Conservation (phyloP, 352 stramenopile genomes). For the Aphanomyces astaci region DNA sequence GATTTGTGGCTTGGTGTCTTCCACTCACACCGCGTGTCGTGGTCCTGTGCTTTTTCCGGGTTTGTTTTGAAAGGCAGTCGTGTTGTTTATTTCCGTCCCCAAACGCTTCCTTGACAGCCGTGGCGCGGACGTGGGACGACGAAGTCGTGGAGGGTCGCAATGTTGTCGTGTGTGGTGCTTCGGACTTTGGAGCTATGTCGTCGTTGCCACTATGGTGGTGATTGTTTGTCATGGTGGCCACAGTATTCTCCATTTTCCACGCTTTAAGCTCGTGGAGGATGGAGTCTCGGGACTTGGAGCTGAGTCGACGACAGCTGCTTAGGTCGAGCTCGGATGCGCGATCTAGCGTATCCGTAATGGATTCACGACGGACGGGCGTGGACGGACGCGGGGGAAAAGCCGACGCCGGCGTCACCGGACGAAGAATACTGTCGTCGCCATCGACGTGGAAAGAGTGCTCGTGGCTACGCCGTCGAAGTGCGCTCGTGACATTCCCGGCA, state of each 20-base stretch:
- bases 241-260: constrained; percentile 47
- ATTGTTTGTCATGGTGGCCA: constrained; percentile 22
- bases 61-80: no score
- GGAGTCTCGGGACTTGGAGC: constrained; percentile 52
- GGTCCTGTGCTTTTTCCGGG: no score
- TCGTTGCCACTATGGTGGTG: constrained; percentile 23
- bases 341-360: constrained; percentile 72
- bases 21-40: no score
- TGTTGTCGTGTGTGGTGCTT: no score
- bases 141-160: no score
- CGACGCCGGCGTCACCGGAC: neutral
- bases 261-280: constrained; percentile 56
- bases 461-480: constrained; percentile 57
- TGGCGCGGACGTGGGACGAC: constrained; percentile 25
- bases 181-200: no score
- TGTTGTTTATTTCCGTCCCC: constrained; percentile 35
- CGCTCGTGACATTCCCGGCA: constrained; percentile 81
- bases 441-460: constrained; percentile 39
- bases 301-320: constrained; percentile 27
- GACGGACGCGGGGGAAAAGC: constrained; percentile 35
- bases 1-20: no score
- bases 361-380: constrained; percentile 48
- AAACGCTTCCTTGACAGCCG: constrained; percentile 44
- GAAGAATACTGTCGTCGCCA: constrained; percentile 4
- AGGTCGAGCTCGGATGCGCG: constrained; percentile 52